Percentiles rank a stretch among this genome's conserved stretches.
These are phyloP conservation scores for Fusarium sp. DNA, from an alignment of 2,329 filamentous ascomycete genomes.

Conservation along the genomic window DNA sequence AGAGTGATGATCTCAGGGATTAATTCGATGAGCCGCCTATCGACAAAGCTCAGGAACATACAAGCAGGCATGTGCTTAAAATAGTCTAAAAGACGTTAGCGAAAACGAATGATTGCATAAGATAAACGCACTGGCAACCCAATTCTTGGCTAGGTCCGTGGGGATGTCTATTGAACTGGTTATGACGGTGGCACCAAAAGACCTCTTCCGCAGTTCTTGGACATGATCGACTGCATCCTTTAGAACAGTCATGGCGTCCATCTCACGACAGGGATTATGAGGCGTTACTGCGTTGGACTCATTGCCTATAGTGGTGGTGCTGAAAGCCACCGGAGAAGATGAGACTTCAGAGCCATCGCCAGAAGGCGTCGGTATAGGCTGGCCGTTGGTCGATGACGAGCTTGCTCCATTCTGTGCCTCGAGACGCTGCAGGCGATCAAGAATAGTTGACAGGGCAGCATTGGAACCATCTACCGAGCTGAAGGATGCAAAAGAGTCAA, in stretches of 20 bases:
- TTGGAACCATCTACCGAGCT: slow-evolving; percentile 25
- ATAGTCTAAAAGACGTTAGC: slow-evolving; percentile 37
- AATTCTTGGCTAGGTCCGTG: slow-evolving; percentile 47
- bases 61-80: slow-evolving; percentile 50
- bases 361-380: slow-evolving; percentile 8
- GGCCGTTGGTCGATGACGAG: slow-evolving; percentile 9
- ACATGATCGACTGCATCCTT: slow-evolving; percentile 51
- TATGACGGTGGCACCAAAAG: slow-evolving; percentile 39
- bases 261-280: slow-evolving; percentile 1
- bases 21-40: slow-evolving; percentile 48
- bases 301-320: slow-evolving; percentile 7
- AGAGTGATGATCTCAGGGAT: slow-evolving; percentile 50
- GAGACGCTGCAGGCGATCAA: slow-evolving; percentile 50
- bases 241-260: slow-evolving; percentile 48
- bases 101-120: accelerated
- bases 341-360: slow-evolving; percentile 36
- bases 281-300: slow-evolving; percentile 22
- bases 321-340: slow-evolving; percentile 28
- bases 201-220: slow-evolving; percentile 44
- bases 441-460: slow-evolving; percentile 46
- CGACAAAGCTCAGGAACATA: slow-evolving; percentile 49
- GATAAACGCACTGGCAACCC: slow-evolving; percentile 45
- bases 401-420: slow-evolving; percentile 40
- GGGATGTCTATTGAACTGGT: slow-evolving; percentile 47
- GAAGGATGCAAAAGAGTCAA: slow-evolving; percentile 16